These are phyloP conservation scores for Gracilaria caudata DNA, from an alignment of 23 red algal genomes.

Conservation along the genomic window DNA sequence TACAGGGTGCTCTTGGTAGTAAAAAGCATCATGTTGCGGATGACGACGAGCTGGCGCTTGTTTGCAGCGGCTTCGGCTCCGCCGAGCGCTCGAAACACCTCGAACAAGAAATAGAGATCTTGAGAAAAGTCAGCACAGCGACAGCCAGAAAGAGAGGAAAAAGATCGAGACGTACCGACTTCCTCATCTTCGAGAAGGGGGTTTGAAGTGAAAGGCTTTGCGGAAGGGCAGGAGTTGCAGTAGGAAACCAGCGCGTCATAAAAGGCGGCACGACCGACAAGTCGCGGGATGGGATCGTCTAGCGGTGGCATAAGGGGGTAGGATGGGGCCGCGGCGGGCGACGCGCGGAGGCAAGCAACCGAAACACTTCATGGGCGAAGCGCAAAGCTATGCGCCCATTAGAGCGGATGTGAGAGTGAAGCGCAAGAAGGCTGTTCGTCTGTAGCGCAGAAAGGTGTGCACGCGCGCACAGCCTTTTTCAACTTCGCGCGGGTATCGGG, in stretches of 20 bases:
- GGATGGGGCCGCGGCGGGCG: background rate
- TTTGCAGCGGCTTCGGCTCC: slow-evolving; percentile 33
- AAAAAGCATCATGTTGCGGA: slow-evolving; percentile 57
- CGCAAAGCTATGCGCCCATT: background rate
- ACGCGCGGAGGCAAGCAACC: background rate
- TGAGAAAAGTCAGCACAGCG: background rate
- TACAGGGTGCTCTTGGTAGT: slow-evolving; percentile 46
- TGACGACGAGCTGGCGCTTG: slow-evolving; percentile 42
- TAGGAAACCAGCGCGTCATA: slow-evolving; percentile 21
- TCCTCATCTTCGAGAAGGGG: slow-evolving; percentile 19
- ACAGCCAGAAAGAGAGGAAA: background rate
- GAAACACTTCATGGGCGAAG: background rate
- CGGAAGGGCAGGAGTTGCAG: background rate
- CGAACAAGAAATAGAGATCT: slow-evolving; percentile 89
- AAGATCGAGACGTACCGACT: slow-evolving; percentile 33
- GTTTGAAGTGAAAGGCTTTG: slow-evolving; percentile 29
- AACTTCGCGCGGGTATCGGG: no score
- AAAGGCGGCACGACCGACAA: slow-evolving; percentile 77
- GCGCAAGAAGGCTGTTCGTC: no score
- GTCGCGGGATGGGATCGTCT: slow-evolving; percentile 76
- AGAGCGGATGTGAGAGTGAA: no score
- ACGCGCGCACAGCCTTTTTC: no score
- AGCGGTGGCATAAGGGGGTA: slow-evolving; percentile 43
- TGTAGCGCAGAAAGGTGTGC: no score
- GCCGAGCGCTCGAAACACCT: slow-evolving; percentile 68